phyloP scores from a whole-genome alignment of 345 rosid genomes.

The Bretschneidera sinensis region DNA sequence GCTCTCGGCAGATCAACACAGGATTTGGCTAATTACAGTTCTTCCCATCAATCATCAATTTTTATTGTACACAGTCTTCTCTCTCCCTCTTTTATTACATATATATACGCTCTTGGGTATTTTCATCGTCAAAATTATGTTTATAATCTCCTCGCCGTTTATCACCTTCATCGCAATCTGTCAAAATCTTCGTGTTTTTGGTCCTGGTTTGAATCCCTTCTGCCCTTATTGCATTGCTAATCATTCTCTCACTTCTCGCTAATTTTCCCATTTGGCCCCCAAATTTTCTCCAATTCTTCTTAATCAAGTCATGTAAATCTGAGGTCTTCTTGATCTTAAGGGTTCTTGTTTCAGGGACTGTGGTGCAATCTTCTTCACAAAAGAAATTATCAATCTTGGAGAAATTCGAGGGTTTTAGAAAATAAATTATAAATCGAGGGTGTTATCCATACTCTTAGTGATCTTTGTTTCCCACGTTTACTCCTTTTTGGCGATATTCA shows the following conservation, averaged over 20 bases:
- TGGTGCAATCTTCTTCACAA: conserved; percentile 1
- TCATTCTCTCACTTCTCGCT: conserved; percentile 59
- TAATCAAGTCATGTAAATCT: conserved; percentile 20
- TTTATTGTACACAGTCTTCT: no score
- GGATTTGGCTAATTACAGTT: conserved; percentile 14
- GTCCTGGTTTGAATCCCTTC: conserved; percentile 92
- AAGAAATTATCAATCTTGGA: not conserved
- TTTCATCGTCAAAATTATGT: conserved; percentile 36
- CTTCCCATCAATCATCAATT: not conserved
- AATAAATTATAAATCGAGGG: conserved; percentile 1
- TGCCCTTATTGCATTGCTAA: conserved; percentile 86
- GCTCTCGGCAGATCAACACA: conserved; percentile 10
- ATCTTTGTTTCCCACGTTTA: not conserved
- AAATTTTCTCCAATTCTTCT: not conserved
- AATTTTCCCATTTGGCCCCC: conserved; percentile 16
- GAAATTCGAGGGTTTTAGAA: conserved; percentile 2
- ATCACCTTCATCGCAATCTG: conserved; percentile 29
- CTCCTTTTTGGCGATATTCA: no score
- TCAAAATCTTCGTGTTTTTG: conserved; percentile 73
- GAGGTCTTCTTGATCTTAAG: conserved; percentile 3
- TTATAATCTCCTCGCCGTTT: conserved; percentile 36
- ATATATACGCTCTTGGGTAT: conserved; percentile 19
- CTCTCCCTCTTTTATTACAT: not conserved
- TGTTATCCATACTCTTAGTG: not conserved
- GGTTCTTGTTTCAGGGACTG: conserved; percentile 6